A percentile compares a stretch with the other conserved stretches of the same genome.
These are phyloP conservation scores for Paraphoma chrysanthemicola DNA, from an alignment of 2,329 filamentous ascomycete genomes.

Conservation along the genomic window DNA sequence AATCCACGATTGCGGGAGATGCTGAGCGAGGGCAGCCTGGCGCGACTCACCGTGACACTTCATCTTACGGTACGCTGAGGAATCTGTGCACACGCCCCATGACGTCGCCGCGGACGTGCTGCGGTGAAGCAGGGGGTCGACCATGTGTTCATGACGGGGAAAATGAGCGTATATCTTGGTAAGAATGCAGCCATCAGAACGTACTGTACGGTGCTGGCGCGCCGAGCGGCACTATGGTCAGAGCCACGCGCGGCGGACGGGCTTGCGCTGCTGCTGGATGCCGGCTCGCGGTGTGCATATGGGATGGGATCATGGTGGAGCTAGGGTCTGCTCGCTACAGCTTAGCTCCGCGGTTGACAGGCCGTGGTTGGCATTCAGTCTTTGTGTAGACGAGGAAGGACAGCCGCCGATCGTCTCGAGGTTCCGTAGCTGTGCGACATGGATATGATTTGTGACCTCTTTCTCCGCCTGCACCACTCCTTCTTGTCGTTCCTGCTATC, in stretches of 20 bases:
- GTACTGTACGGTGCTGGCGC: not conserved
- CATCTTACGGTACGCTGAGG: slow-evolving; percentile 7
- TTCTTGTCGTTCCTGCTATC: not conserved
- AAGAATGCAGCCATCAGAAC: no score
- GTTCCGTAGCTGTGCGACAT: not conserved
- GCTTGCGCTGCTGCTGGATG: not conserved
- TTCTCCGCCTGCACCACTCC: slow-evolving; percentile 3
- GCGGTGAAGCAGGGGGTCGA: not conserved
- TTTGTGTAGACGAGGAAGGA: slow-evolving; percentile 2
- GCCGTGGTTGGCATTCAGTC: slow-evolving; percentile 5
- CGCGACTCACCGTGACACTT: slow-evolving; percentile 8
- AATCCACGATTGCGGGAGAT: not conserved
- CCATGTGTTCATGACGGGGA: not conserved
- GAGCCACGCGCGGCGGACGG: not conserved
- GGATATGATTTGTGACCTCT: not conserved
- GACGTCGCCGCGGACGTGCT: not conserved
- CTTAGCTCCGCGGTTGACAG: slow-evolving; percentile 12
- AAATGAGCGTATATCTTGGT: not conserved
- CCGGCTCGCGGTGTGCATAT: not conserved
- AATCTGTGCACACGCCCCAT: slow-evolving; percentile 8
- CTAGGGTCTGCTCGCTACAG: slow-evolving; percentile 4
- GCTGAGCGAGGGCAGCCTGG: slow-evolving; percentile 1
- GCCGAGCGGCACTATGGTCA: not conserved
- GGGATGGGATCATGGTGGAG: slow-evolving; percentile 1
- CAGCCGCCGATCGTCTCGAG: slow-evolving; percentile 8